Conservation (phyloP, 2,329 filamentous ascomycete species). For the Cryphonectria parasitica region DNA sequence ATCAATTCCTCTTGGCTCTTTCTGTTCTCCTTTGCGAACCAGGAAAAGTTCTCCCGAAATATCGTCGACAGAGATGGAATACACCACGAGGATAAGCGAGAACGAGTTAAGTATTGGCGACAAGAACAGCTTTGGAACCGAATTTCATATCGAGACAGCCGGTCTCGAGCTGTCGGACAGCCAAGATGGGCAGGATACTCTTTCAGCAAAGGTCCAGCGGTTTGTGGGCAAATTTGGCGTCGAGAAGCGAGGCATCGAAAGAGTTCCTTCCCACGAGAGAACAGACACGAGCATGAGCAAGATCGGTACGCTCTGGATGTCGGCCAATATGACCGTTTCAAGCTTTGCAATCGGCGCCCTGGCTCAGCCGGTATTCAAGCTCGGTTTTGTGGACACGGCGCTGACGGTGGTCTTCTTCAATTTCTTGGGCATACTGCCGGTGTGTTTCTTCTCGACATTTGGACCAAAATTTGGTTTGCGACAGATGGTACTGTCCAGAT, state of each 20-base stretch:
- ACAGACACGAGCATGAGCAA: slow-evolving; percentile 68
- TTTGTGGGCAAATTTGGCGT: slow-evolving; percentile 68
- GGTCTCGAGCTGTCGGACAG: background rate
- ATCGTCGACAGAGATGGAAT: slow-evolving; percentile 3
- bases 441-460: slow-evolving; percentile 78
- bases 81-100: slow-evolving; percentile 4
- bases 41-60: background rate
- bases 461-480: slow-evolving; percentile 74
- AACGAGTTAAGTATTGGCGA: slow-evolving; percentile 12
- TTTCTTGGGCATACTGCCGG: slow-evolving; percentile 70
- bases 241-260: slow-evolving; percentile 76
- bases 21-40: background rate
- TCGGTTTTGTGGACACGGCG: slow-evolving; percentile 75
- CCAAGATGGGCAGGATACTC: slow-evolving; percentile 26
- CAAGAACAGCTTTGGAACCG: slow-evolving; percentile 14
- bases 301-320: slow-evolving; percentile 76
- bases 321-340: slow-evolving; percentile 77
- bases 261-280: slow-evolving; percentile 71
- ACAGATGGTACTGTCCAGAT: slow-evolving; percentile 80
- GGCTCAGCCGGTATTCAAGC: slow-evolving; percentile 66
- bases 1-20: background rate
- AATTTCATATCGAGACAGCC: slow-evolving; percentile 4
- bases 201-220: slow-evolving; percentile 55
- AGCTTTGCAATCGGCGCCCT: slow-evolving; percentile 77
- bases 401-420: slow-evolving; percentile 78